A percentile compares a stretch with the other conserved stretches of the same genome.
Evolutionary conservation across 129 eudicot species (phyloP).

Genomic region (Chrysanthemum lavandulifolium): DNA sequence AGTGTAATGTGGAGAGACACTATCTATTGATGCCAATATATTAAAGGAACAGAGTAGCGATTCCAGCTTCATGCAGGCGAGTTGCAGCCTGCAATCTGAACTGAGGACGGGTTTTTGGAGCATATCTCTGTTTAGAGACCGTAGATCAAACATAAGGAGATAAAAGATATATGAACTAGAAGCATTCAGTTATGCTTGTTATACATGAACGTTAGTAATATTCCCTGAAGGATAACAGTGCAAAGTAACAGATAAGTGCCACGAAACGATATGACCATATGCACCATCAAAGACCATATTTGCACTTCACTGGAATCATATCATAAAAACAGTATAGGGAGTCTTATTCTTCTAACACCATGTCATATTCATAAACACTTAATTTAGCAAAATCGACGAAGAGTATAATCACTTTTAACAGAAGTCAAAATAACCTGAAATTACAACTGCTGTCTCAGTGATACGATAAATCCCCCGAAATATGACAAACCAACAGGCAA

Average conservation of each 20-base stretch:
- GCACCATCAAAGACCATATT: not conserved
- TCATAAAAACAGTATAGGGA: not conserved
- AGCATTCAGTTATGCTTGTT: not conserved
- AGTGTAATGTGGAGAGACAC: not conserved
- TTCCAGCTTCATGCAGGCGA: too few relatives aligned
- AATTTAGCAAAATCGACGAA: not conserved
- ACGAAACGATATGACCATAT: slow-evolving; percentile 1
- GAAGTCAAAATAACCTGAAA: too few relatives aligned
- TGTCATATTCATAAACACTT: not conserved
- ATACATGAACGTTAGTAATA: not conserved
- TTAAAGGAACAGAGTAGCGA: too few relatives aligned
- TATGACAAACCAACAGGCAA: too few relatives aligned
- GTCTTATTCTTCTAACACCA: slow-evolving; percentile 1
- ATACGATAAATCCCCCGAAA: too few relatives aligned
- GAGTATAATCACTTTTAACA: too few relatives aligned
- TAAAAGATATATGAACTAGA: not conserved
- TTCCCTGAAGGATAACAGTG: slow-evolving; percentile 7
- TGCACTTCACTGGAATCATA: not conserved
- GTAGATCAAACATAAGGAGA: slow-evolving; percentile 13
- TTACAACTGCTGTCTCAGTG: too few relatives aligned
- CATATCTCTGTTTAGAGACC: too few relatives aligned
- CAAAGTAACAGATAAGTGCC: not conserved
- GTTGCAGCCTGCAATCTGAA: too few relatives aligned
- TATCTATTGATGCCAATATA: slow-evolving; percentile 5
- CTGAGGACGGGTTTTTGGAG: too few relatives aligned